Percentiles rank a stretch among this genome's conserved stretches.
Evolutionary conservation across 2,329 filamentous ascomycete species (phyloP).

Genomic region (Alternaria ventricosa): DNA sequence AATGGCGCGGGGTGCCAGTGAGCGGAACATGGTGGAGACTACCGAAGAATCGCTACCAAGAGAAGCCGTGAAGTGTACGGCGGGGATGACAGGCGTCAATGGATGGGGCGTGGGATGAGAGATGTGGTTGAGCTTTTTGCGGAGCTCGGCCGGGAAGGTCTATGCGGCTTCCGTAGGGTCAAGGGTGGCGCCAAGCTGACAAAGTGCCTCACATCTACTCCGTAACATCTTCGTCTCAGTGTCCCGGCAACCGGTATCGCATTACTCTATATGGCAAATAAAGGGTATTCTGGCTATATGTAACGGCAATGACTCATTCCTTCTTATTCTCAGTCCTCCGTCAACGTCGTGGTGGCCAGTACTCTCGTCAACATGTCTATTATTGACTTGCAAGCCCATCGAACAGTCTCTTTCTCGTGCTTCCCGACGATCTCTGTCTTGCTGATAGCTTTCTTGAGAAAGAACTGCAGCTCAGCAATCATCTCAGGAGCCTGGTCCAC

Average conservation of each 20-base stretch:
- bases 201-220: conserved; percentile 13
- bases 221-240: conserved; percentile 6
- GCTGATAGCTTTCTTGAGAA: conserved; percentile 75
- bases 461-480: conserved; percentile 77
- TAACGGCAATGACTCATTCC: not conserved
- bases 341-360: conserved; percentile 43
- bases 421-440: conserved; percentile 64
- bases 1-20: conserved; percentile 57
- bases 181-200: conserved; percentile 29
- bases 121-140: conserved; percentile 45
- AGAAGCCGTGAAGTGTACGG: conserved; percentile 40
- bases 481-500: conserved; percentile 71
- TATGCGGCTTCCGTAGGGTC: conserved; percentile 27
- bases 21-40: conserved; percentile 58
- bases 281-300: conserved; percentile 2
- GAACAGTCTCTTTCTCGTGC: conserved; percentile 60
- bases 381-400: conserved; percentile 51
- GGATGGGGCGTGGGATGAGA: conserved; percentile 45
- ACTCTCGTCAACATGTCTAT: conserved; percentile 46
- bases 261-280: conserved; percentile 8
- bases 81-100: conserved; percentile 44
- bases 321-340: conserved; percentile 43
- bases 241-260: not conserved
- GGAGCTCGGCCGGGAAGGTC: conserved; percentile 34
- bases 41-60: conserved; percentile 32